Evolutionary conservation across 495 filamentous ascomycete species (phyloP).

Genomic region (Peziza echinospora): DNA sequence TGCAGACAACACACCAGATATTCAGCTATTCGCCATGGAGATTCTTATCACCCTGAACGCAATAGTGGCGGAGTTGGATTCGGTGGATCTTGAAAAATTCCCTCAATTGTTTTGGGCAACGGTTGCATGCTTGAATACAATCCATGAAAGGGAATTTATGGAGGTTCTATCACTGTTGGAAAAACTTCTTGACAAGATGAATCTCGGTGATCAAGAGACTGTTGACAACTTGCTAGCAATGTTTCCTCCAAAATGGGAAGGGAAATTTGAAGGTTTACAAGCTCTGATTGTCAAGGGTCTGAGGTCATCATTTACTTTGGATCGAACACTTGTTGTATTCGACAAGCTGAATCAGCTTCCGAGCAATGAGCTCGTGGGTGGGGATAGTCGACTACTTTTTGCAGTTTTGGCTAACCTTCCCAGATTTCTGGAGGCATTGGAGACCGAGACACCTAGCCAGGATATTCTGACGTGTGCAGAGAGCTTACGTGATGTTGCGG

Average conservation of each 20-base stretch:
- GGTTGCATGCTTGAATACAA: conserved; percentile 84
- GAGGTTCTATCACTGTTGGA: conserved; percentile 85
- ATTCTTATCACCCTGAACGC: conserved; percentile 84
- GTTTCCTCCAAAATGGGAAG: conserved; percentile 74
- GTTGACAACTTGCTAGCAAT: conserved; percentile 49
- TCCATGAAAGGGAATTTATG: conserved; percentile 84
- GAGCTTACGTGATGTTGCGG: conserved; percentile 45
- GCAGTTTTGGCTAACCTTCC: conserved; percentile 72
- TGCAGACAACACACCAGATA: conserved; percentile 72
- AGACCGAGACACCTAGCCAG: conserved; percentile 33
- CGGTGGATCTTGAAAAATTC: conserved; percentile 58
- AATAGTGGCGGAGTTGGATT: conserved; percentile 63
- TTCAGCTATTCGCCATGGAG: conserved; percentile 92
- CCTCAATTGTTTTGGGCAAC: conserved; percentile 96
- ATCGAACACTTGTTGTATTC: conserved; percentile 51
- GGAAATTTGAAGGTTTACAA: conserved; percentile 68
- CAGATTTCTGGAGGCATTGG: conserved; percentile 63
- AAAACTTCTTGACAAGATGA: conserved; percentile 58
- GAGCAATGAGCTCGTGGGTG: conserved; percentile 59
- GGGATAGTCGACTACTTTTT: conserved; percentile 61
- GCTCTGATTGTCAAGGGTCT: conserved; percentile 74
- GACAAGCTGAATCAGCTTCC: conserved; percentile 61
- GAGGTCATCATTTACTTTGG: conserved; percentile 62
- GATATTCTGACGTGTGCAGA: conserved; percentile 40
- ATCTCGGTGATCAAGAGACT: conserved; percentile 48